phyloP scores from a whole-genome alignment of 2,329 filamentous ascomycete species.

The Niveomyces coronatus region DNA sequence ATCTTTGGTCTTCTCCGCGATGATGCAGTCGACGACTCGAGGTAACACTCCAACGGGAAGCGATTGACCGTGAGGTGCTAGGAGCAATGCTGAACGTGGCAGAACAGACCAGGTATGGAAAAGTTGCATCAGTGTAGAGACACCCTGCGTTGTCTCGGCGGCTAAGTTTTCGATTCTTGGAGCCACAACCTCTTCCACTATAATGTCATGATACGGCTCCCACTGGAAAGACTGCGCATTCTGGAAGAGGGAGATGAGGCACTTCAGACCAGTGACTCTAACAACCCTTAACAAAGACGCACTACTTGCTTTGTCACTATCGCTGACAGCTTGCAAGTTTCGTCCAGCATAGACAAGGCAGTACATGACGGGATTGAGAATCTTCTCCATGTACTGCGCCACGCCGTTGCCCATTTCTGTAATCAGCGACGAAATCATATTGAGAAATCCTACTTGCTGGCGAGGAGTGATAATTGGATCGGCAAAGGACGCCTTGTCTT shows the following conservation, averaged over 20 bases:
- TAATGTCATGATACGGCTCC: conserved; percentile 56
- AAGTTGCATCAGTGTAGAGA: conserved; percentile 73
- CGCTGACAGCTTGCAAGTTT: conserved; percentile 36
- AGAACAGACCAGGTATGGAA: conserved; percentile 72
- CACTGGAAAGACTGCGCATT: conserved; percentile 63
- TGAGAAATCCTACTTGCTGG: conserved; percentile 83
- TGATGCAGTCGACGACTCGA: conserved; percentile 63
- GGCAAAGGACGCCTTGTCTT: conserved; percentile 43
- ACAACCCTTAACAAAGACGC: conserved; percentile 55
- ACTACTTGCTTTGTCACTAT: conserved; percentile 31
- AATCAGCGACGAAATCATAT: conserved; percentile 82
- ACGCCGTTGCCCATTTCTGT: conserved; percentile 72
- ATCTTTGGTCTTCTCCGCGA: conserved; percentile 65
- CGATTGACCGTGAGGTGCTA: conserved; percentile 33
- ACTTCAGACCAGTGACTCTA: conserved; percentile 69
- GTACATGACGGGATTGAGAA: conserved; percentile 71
- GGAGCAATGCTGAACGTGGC: conserved; percentile 54
- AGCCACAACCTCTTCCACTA: conserved; percentile 66
- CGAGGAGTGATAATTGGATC: conserved; percentile 53
- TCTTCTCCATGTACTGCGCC: conserved; percentile 51
- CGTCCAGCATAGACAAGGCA: conserved; percentile 65
- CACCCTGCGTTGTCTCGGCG: conserved; percentile 76
- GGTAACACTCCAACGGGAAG: conserved; percentile 54
- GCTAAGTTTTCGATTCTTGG: conserved; percentile 71
- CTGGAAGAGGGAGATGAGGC: conserved; percentile 66